phyloP scores from a whole-genome alignment of 306 rosid genomes.

The Sicyos baderoa region DNA sequence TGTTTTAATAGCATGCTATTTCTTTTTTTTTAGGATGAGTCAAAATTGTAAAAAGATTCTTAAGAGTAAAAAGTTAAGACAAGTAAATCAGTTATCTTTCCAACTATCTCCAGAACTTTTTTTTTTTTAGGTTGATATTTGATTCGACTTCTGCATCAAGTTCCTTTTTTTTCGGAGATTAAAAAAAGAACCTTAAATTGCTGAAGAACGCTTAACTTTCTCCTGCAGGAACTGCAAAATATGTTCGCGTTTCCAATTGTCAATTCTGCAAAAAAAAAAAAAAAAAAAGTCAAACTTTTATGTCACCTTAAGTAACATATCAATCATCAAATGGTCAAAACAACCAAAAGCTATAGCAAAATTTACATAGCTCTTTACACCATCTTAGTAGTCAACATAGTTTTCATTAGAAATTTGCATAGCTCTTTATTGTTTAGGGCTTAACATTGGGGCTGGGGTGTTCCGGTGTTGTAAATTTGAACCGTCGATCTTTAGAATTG shows the following conservation, averaged over 20 bases:
- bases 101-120: neutral
- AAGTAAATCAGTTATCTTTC: neutral
- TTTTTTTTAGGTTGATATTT: no score
- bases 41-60: neutral
- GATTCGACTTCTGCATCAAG: no score
- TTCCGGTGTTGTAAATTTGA: no score
- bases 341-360: neutral
- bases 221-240: constrained; percentile 72
- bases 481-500: no score
- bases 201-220: constrained; percentile 53
- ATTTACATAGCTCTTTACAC: neutral
- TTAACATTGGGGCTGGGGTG: no score
- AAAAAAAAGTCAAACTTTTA: neutral
- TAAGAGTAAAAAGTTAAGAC: neutral
- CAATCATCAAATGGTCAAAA: neutral
- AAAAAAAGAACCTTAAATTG: constrained; percentile 30
- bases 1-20: no score
- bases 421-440: no score
- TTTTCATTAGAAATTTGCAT: no score
- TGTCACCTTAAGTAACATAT: neutral
- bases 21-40: neutral
- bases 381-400: neutral
- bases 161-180: no score
- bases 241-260: constrained; percentile 95
- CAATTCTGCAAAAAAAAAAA: constrained; percentile 42